Evolutionary conservation across 345 rosid species (phyloP).

Genomic region (Gossypium ekmanianum): DNA sequence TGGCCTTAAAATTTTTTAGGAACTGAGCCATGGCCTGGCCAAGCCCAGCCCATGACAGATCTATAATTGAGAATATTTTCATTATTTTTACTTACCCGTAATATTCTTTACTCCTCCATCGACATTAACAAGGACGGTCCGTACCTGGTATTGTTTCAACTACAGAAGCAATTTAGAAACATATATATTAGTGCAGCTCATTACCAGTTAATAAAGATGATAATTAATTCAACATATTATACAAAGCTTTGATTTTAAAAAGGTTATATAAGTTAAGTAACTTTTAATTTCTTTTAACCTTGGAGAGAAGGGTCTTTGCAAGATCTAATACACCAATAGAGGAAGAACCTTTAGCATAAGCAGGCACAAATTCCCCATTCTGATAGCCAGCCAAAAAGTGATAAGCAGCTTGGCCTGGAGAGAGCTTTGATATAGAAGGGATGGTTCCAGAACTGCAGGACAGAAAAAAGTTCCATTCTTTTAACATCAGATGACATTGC

Average conservation of each 20-base stretch:
- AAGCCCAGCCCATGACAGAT: too few species aligned
- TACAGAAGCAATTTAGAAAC: slow-evolving; percentile 10
- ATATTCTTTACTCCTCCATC: slow-evolving; percentile 13
- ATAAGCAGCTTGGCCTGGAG: slow-evolving; percentile 36
- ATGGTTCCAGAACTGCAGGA: slow-evolving; percentile 29
- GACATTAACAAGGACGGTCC: slow-evolving; percentile 29
- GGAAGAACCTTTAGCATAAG: slow-evolving; percentile 23
- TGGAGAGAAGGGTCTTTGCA: slow-evolving; percentile 28
- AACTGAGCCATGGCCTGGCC: too few species aligned
- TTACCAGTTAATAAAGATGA: not conserved
- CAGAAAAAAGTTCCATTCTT: not conserved
- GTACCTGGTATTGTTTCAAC: slow-evolving; percentile 28
- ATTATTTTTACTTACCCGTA: slow-evolving; percentile 17
- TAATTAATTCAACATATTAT: not conserved
- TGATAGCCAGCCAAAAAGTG: slow-evolving; percentile 38
- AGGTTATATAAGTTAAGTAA: not conserved
- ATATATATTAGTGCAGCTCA: not conserved
- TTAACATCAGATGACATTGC: not conserved
- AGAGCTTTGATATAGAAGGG: slow-evolving; percentile 34
- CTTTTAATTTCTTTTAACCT: slow-evolving; percentile 20
- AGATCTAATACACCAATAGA: slow-evolving; percentile 25
- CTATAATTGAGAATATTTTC: not conserved
- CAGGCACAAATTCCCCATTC: slow-evolving; percentile 32
- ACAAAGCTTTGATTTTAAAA: not conserved
- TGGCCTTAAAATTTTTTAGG: too few species aligned